Conservation (phyloP, 805 yeast species). For the Ascoidea asiatica region DNA sequence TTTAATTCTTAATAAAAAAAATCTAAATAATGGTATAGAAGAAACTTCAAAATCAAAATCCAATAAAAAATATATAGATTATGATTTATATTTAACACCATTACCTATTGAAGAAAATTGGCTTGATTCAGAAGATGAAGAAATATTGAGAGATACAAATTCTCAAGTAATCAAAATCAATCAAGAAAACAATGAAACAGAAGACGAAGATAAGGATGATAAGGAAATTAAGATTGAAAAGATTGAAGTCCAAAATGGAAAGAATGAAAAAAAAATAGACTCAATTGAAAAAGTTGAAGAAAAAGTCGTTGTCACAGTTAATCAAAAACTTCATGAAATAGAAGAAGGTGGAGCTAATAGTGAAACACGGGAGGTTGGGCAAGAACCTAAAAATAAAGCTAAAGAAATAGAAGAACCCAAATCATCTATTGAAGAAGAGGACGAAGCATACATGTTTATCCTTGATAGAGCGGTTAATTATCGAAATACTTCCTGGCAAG, state of each 20-base stretch:
- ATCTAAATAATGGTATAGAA: conserved; percentile 19
- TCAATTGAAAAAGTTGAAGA: conserved; percentile 1
- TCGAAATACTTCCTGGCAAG: conserved; percentile 62
- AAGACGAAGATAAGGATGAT: conserved; percentile 12
- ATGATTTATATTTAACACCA: conserved; percentile 5
- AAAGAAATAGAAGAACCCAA: conserved; percentile 10
- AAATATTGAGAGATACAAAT: neutral
- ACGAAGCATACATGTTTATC: conserved; percentile 11
- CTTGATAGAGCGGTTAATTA: conserved; percentile 32
- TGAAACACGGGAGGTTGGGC: conserved; percentile 1
- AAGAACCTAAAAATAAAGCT: conserved; percentile 4
- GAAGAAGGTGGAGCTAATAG: neutral
- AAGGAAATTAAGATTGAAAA: neutral
- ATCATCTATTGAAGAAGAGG: conserved; percentile 14
- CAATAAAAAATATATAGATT: conserved; percentile 20
- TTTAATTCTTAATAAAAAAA: conserved; percentile 33
- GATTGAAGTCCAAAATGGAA: conserved; percentile 7
- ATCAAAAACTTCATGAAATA: neutral
- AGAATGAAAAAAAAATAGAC: conserved; percentile 12
- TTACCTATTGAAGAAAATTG: conserved; percentile 6
- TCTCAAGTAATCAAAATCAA: neutral
- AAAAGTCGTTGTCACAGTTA: neutral
- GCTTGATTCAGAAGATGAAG: conserved; percentile 3
- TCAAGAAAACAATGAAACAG: conserved; percentile 12
- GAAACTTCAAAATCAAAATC: conserved; percentile 13